Base-by-base conservation (phyloP, 2,329 filamentous ascomycete genomes). In the Ophiocordyceps robertsii region DNA sequence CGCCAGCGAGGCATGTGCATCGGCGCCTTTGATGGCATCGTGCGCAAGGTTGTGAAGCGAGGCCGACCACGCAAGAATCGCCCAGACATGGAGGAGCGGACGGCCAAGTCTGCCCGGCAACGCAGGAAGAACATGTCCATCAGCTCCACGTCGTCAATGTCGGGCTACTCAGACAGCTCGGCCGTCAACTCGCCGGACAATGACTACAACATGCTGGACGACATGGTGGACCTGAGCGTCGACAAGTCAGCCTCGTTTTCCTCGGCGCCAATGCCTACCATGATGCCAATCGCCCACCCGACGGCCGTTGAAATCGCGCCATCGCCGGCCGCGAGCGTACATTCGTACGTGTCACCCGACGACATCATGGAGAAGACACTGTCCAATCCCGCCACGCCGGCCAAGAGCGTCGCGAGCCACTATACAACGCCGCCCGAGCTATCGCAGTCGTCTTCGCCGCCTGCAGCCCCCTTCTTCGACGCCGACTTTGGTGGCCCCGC, bases 1-100 rank as follows among this genome's bases (percentile, higher is more conserved):
- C 80, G 89, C 42, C 92, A 96, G 62, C 81, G 92, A 35, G 92
- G 90, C 43, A 95, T 95, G 85, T 98, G 92, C 62, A 82, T 92
- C 44, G 92, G 92, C 43, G 90, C 88, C 6, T 93, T 96, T 53
- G 87, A 94, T 49, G 89, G 89, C 33, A 67, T 75, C 13, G 73
- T 76, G 7, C 67, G 73, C 40, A 77, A 77, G 56, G 65, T 70
- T 7, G 74, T 73, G 37, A 78, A 78, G 64, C 68, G 75, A n/a
- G 78, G 78, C 9, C 66, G 78, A 16, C 78, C 78, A 6, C 70
- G 75, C 47, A 82, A 82, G 67, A 66, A 72, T 49, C 54, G 76
- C 7, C 75, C 75, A 0, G 73, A 77, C 38, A 61, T 72, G 55
- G 72, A 75, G 5, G 62, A 73, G 40, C 68, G 76, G 9, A 58